Evolutionary conservation across 192 early-diverging fungal genomes (phyloP), one percentile per base, ranked within the genome.

Genomic region (Backusella australiensis): DNA sequence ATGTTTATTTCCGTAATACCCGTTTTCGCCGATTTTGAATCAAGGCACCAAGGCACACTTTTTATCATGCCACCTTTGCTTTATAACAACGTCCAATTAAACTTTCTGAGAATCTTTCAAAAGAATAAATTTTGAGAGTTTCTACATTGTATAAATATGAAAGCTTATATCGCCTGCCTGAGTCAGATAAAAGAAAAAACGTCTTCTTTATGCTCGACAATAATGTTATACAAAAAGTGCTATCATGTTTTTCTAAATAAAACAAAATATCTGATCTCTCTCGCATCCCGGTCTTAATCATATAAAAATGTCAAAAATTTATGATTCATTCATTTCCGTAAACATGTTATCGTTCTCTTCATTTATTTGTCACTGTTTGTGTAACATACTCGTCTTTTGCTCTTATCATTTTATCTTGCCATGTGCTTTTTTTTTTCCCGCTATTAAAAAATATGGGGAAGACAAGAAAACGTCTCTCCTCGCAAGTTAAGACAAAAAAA

Each of bases 371-470:
- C 56, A 63, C 26, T 2, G 4, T 63, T 63, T 29, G 56, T 63
- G 56, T 63, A 63, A 63, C 56, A 29, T 11, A 2, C 1, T 63
- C 9, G 6, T 26, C 8, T 26, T 9, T 56, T 9, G 9, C 3
- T 19, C 56, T 63, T 63, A 63, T 63, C 56, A 63, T 23, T 63
- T 63, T 63, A 63, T 63, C 56, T 63, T 63, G 56, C 56, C 56
- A 63, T 63, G 56, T 63, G 56, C 26, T 63, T 63, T 63, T 63
- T 63, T 59, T 29, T 26, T 63, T 63, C 14, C 42, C 42, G 42
- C 15, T 44, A 44, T 44, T 44, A 44, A 44, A 44, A 39, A 44
- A 44, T 44, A 44, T 44, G 42, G 42, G 42, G 42, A 44, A 44
- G 14, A 39, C 38, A 39, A 39, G 11, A 39, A 17, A 3, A 8